Percentiles rank a stretch among this genome's conserved stretches.
phyloP scores from a whole-genome alignment of 164 flowering plant genomes.

The Cinnamomum micranthum region DNA sequence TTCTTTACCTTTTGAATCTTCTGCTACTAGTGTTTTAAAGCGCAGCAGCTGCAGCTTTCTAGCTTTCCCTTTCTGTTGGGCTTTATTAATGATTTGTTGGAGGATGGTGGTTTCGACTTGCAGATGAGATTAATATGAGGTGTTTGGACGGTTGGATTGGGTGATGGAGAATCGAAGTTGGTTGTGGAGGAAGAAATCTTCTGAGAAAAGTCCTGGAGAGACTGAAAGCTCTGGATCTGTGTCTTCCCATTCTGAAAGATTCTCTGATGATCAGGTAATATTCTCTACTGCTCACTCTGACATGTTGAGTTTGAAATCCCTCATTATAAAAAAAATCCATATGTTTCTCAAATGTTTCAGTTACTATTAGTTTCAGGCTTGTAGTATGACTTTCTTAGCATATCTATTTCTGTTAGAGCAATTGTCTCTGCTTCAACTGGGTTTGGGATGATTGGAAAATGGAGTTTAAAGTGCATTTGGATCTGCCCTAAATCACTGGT shows the following conservation, averaged over 20 bases:
- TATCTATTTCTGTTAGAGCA: neutral
- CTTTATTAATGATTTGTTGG: neutral
- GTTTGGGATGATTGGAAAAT: neutral
- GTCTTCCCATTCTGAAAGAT: conserved; percentile 43
- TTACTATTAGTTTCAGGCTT: neutral
- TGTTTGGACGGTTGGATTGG: neutral
- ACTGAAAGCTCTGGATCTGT: conserved; percentile 57
- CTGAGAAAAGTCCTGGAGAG: conserved; percentile 54
- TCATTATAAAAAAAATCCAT: neutral
- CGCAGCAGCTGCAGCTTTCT: neutral
- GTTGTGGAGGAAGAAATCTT: conserved; percentile 50
- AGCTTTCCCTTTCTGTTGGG: neutral
- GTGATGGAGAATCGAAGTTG: conserved; percentile 51
- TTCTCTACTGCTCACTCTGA: neutral
- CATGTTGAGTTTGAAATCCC: neutral
- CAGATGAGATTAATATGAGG: conserved; percentile 26
- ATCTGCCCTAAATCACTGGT: neutral
- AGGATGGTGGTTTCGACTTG: conserved; percentile 2
- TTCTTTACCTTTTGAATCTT: neutral
- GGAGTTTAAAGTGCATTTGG: neutral
- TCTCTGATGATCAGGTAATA: conserved; percentile 51
- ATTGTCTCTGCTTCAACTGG: neutral
- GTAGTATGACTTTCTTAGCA: neutral
- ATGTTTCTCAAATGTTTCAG: neutral
- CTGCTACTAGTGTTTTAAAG: neutral